Percentiles rank a stretch among this genome's conserved stretches.
Conservation (phyloP, 371 early-diverging fungal genomes). For the Apophysomyces ossiformis region DNA sequence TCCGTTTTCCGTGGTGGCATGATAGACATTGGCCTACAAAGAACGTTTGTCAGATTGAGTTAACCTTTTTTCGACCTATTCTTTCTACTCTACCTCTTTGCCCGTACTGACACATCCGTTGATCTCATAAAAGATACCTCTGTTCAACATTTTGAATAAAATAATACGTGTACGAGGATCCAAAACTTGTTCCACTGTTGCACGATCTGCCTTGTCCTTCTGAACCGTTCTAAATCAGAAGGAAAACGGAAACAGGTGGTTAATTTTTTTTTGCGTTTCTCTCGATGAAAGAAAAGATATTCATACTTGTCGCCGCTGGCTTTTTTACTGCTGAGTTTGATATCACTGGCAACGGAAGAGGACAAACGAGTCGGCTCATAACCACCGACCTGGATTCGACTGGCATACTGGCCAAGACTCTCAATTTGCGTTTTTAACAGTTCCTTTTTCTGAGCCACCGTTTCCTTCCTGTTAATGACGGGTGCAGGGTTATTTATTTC, state of each 20-base stretch:
- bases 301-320: constrained; percentile 77
- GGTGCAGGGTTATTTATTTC: constrained; percentile 29
- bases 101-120: constrained; percentile 99
- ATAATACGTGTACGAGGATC: constrained; percentile 98
- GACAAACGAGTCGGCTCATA: constrained; percentile 43
- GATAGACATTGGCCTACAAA: constrained; percentile 92
- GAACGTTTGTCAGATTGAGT: not conserved
- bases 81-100: constrained; percentile 78
- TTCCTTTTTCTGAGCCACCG: constrained; percentile 40
- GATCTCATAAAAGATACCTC: constrained; percentile 90
- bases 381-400: constrained; percentile 65
- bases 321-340: constrained; percentile 76
- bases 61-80: not conserved
- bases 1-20: constrained; percentile 87
- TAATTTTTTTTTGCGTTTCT: no score
- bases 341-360: constrained; percentile 60
- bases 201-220: constrained; percentile 96
- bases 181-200: constrained; percentile 97
- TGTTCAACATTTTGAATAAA: constrained; percentile 94
- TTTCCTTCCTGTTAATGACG: constrained; percentile 25
- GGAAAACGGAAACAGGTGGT: no score
- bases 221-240: constrained; percentile 30
- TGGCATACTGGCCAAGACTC: constrained; percentile 62
- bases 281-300: not conserved
- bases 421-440: constrained; percentile 59